Evolutionary conservation across 805 yeast species (phyloP), one percentile per base, ranked within the genome.

Genomic region (Wickerhamiella parazyma): DNA sequence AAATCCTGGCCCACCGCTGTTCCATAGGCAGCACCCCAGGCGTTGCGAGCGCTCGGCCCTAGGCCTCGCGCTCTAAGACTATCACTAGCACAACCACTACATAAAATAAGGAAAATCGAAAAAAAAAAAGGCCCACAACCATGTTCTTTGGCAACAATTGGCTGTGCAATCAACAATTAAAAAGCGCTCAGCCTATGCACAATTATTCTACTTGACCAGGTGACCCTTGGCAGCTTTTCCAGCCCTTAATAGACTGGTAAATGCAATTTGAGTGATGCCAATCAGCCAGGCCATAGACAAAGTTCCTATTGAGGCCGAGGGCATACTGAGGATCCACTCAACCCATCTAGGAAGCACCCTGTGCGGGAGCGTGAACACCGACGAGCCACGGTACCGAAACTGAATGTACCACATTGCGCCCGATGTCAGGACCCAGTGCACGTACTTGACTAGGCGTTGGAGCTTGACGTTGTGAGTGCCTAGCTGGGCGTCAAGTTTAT

Each of bases 241-340:
- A 5, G 24, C 5, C 24, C 8, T 21, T 5, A 21, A 5, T 6
- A 21, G 24, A 8, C 24, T 35, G 17, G 22, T n/a, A 16, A 28
- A 38, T 4, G 33, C 33, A 4, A 24, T 18, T 8, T 37, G 20
- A 24, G 36, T 36, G 33, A 46, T 37, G 14, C 38, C 16, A 59
- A 72, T 66, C 82, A 80, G 75, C 4, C 68, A 61, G 6, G 73
- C 66, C 36, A 74, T 68, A 1, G 84, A 80, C 16, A 80, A 65
- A 0, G 80, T 70, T 10, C 85, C 84, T 16, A 61, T 56, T 1
- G 72, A 70, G n/a, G 78, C 70, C 41, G 74, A 71, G 1, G 87
- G 85, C 38, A 80, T 62, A n/a, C 81, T 70, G 39, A 81, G 57
- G 1, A 68, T 42, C 69, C 78, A 72, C 48, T 76, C 75, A 7